Conservation (phyloP, 306 rosid genomes). For the Vicia faba region DNA sequence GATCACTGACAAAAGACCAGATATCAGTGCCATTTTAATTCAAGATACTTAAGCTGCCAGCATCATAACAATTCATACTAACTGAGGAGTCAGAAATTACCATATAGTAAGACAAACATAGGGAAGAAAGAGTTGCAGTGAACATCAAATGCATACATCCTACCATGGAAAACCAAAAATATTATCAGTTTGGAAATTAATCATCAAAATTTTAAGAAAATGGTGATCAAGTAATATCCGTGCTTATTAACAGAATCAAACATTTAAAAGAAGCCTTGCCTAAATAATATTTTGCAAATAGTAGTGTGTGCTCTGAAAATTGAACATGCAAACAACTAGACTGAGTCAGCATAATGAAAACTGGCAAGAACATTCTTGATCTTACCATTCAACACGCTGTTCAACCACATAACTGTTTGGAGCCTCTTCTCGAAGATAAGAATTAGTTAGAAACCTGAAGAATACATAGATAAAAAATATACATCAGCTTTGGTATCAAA, state of each 20-base stretch:
- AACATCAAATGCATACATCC: constrained; percentile 99
- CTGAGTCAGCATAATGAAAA: constrained; percentile 25
- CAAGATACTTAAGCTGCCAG: constrained; percentile 21
- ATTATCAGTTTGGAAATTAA: constrained; percentile 38
- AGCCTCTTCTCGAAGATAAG: constrained; percentile 97
- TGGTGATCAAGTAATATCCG: neutral
- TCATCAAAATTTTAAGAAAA: constrained; percentile 27
- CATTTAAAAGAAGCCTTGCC: constrained; percentile 33
- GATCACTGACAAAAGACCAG: constrained; percentile 74
- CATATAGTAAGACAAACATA: constrained; percentile 85
- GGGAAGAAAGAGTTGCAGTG: constrained; percentile 99
- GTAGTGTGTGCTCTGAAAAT: constrained; percentile 19
- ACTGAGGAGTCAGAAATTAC: constrained; percentile 51
- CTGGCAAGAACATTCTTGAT: constrained; percentile 27
- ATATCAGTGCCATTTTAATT: constrained; percentile 40
- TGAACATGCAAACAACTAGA: constrained; percentile 31
- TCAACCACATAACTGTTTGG: constrained; percentile 98
- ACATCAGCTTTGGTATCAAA: constrained; percentile 22
- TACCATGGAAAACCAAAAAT: constrained; percentile 46
- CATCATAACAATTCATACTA: constrained; percentile 27
- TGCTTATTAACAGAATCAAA: constrained; percentile 15
- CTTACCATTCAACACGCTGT: constrained; percentile 99
- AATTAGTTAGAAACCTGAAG: constrained; percentile 83
- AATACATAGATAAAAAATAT: constrained; percentile 25
- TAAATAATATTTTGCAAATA: constrained; percentile 17